These are phyloP conservation scores for Solanum microdontum DNA, from an alignment of 257 asterid species.

Conservation along the genomic window DNA sequence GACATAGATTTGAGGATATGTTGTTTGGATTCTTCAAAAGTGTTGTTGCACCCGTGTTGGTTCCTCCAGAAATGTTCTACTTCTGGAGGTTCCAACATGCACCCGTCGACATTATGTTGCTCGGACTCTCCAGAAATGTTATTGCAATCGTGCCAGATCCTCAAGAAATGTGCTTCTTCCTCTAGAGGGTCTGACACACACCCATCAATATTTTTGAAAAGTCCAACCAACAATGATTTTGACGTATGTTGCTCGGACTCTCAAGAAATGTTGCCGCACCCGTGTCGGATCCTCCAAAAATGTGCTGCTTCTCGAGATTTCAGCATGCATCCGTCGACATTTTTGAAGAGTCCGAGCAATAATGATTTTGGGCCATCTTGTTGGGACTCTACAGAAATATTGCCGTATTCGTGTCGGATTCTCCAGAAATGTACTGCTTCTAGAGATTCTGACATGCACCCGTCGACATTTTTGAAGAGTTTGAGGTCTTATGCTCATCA, in stretches of 20 bases:
- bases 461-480: neutral
- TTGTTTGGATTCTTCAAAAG: neutral
- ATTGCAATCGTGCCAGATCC: neutral
- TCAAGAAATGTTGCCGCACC: neutral
- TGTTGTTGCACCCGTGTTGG: neutral
- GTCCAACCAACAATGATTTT: neutral
- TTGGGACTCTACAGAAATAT: neutral
- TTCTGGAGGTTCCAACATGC: neutral
- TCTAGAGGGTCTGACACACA: neutral
- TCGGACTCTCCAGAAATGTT: neutral
- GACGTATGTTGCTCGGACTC: neutral
- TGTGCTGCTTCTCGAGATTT: neutral
- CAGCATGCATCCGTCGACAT: neutral
- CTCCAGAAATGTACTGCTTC: neutral
- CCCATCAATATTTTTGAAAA: neutral
- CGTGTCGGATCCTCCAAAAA: neutral
- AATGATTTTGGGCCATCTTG: neutral
- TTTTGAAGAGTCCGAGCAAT: neutral
- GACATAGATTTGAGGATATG: neutral
- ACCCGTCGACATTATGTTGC: rapidly evolving
- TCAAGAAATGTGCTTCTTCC: neutral
- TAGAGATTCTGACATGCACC: neutral
- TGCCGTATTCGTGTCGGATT: rapidly evolving
- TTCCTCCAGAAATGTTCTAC: neutral
- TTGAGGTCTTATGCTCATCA: conserved; percentile 2